Conservation (phyloP, 108 stramenopile species). For the Aurantiochytrium sp. region DNA sequence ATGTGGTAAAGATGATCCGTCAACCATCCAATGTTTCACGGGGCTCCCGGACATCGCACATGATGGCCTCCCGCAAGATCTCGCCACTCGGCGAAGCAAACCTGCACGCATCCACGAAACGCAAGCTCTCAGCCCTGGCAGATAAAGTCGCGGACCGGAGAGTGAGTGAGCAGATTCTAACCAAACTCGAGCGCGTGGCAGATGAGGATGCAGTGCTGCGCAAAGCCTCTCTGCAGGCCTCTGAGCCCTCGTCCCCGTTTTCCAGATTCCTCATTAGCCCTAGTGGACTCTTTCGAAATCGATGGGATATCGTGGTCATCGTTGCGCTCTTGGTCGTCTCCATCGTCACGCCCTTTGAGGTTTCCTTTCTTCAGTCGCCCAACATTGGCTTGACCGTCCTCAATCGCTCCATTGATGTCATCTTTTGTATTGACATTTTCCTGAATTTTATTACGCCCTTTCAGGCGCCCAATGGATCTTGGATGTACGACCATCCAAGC, state of each 20-base stretch:
- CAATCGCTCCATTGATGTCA: background rate
- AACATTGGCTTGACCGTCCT: background rate
- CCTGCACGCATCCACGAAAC: background rate
- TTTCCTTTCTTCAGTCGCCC: background rate
- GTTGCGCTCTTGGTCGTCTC: background rate
- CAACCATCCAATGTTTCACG: background rate
- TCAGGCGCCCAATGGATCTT: background rate
- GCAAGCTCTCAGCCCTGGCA: background rate
- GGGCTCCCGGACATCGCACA: background rate
- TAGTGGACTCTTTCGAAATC: background rate
- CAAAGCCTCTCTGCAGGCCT: background rate
- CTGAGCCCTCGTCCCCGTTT: background rate
- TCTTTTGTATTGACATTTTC: background rate
- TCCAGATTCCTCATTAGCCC: background rate
- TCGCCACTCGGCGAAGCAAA: background rate
- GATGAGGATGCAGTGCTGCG: background rate
- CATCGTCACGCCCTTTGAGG: background rate
- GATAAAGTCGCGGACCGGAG: background rate
- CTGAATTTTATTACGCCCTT: slow-evolving; percentile 2
- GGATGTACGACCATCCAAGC: background rate
- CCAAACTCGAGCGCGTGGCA: background rate
- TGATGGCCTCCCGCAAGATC: background rate
- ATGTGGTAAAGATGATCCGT: background rate
- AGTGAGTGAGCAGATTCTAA: background rate
- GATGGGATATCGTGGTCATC: slow-evolving; percentile 7